These are phyloP conservation scores for Diaporthe velutina DNA, from an alignment of 2,329 filamentous ascomycete species.

Conservation along the genomic window DNA sequence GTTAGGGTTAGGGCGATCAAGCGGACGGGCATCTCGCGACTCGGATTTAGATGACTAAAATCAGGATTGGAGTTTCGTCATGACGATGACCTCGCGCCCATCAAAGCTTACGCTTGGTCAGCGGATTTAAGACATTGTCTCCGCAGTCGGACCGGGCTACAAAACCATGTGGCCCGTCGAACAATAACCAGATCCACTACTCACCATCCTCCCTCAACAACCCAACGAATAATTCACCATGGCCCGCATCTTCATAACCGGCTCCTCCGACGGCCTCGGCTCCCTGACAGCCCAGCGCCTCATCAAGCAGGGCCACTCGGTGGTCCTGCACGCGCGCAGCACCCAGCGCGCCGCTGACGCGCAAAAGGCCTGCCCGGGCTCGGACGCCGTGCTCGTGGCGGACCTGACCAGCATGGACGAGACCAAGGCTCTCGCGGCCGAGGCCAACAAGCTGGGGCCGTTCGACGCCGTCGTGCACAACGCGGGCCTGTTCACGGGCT, in stretches of 20 bases:
- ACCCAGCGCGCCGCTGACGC: slow-evolving; percentile 65
- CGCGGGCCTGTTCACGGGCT: slow-evolving; percentile 62
- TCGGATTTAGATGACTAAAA: slow-evolving; percentile 18
- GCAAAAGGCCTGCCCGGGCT: slow-evolving; percentile 59
- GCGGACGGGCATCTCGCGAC: neutral
- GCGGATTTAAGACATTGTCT: neutral
- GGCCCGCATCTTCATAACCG: slow-evolving; percentile 60
- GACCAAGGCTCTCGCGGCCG: slow-evolving; percentile 62
- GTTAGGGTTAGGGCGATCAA: neutral
- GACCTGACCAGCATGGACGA: slow-evolving; percentile 65
- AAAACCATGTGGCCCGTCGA: neutral
- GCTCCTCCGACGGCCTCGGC: slow-evolving; percentile 70
- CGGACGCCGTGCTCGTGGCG: slow-evolving; percentile 63
- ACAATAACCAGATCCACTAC: neutral
- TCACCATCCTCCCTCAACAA: neutral
- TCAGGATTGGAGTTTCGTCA: neutral
- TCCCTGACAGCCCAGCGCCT: slow-evolving; percentile 63
- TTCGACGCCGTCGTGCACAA: slow-evolving; percentile 72
- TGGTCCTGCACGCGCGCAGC: slow-evolving; percentile 69
- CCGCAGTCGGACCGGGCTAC: neutral
- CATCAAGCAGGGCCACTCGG: slow-evolving; percentile 63
- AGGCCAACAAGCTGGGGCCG: slow-evolving; percentile 61
- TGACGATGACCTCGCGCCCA: slow-evolving; percentile 16
- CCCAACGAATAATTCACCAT: slow-evolving; percentile 34
- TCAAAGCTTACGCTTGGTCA: no score